Percentiles rank a stretch among this genome's conserved stretches.
phyloP scores from a whole-genome alignment of 2,329 filamentous ascomycete species.

The Ceratocystis destructans region DNA sequence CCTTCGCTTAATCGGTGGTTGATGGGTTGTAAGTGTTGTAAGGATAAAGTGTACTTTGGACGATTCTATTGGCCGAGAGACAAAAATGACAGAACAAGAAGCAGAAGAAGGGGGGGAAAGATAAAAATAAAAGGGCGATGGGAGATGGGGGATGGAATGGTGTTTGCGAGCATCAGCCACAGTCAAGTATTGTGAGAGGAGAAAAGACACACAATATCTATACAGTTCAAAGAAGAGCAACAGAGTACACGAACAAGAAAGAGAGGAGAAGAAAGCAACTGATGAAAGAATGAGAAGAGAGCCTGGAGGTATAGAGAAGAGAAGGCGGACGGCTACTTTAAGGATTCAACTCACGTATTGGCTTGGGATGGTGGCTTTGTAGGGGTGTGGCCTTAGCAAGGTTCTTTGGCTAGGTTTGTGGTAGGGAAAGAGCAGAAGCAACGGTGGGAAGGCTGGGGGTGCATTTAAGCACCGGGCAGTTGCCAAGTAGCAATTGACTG shows the following conservation, averaged over 20 bases:
- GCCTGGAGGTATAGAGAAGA: neutral
- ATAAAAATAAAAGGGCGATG: neutral
- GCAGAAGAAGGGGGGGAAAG: neutral
- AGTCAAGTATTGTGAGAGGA: neutral
- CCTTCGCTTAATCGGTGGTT: neutral
- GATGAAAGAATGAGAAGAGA: neutral
- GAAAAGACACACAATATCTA: neutral
- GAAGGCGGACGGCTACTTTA: conserved; percentile 2
- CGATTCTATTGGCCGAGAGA: conserved; percentile 9
- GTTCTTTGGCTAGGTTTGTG: neutral
- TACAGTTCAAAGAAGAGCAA: neutral
- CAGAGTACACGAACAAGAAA: neutral
- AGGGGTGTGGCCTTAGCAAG: neutral
- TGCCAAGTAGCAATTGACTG: neutral
- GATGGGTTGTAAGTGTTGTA: conserved; percentile 4
- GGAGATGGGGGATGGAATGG: neutral
- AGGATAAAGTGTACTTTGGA: neutral
- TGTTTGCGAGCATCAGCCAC: neutral
- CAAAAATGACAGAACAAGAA: neutral
- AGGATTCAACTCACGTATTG: neutral
- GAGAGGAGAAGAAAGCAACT: neutral
- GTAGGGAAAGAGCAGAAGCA: neutral
- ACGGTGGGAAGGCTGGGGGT: conserved; percentile 1
- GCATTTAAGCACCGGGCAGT: neutral
- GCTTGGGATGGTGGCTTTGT: neutral